Evolutionary conservation across 176 grass and related monocot species (phyloP), one percentile per base, ranked within the genome.

Genomic region (Juncus inflexus): DNA sequence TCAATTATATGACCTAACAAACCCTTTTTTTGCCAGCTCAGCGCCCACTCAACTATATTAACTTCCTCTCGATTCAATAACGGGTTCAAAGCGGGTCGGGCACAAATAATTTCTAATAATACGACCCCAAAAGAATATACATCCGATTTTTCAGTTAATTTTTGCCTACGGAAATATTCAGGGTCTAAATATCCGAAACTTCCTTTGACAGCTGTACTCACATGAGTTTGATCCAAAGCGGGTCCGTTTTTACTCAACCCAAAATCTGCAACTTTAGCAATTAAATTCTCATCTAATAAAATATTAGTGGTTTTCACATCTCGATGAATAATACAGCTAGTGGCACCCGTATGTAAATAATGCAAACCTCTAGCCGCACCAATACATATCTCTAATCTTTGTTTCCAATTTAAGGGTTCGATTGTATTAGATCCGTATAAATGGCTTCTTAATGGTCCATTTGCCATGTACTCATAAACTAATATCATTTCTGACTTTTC

Each of bases 301-400:
- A 97, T 97, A 74, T 97, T 97, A 51, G 92, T 86, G 2, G 92
- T 91, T 80, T 97, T 97, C 49, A 97, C 92, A 2, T 97, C 92
- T 12, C 92, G 84, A 58, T 97, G 92, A 65, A 97, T 97, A 72
- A 97, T 89, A 43, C 87, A 83, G 67, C 87, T 59, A n/a, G 87
- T 73, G 40, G 90, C 90, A 58, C 92, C 92, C 0, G 92, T 97
- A 77, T 97, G 92, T 65, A 97, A 87, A 69, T 97, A 97, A 78
- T 97, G 92, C 42, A 97, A 81, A 35, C 92, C 92, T 79, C 92
- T 89, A 38, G 92, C 92, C 15, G 92, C 79, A 14, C 92, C 92
- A n/a, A 97, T 89, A 80, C 92, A 97, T 73, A 97, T 86, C 52
- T 97, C 84, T 16, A 97, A 69, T 51, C 92, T 81, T 53, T 82